Base-by-base conservation (phyloP, 2,329 filamentous ascomycete species). In the Chrysosporium queenslandicum region DNA sequence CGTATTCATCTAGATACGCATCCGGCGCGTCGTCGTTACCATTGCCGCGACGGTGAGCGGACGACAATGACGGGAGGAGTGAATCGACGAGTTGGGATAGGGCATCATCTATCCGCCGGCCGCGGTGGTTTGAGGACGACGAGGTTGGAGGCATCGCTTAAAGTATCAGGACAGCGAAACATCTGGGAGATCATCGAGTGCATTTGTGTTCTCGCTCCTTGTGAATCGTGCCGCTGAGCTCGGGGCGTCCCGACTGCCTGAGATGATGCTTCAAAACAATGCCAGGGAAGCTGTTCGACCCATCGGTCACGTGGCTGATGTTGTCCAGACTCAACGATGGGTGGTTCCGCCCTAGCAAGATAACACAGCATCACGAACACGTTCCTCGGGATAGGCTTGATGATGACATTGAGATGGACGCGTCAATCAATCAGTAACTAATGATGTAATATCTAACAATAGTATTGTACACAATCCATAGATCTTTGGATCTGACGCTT, bases 21-120 rank as follows among this genome's bases (percentile, higher is more conserved):
- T 68, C 64, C 34, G 68, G 65, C 14, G 59, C 58, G 27, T 66
- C 59, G 50, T 63, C 63, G 40, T 64, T 60, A 57, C 62, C 62
- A 27, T 65, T 61, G 52, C 64, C 60, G 41, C 58, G 59, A 16
- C 65, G 53, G 27, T 60, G 60, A 23, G 66, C 62, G 32, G 68
- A 68, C 29, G 68, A 60, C 29, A 71, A 59, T 20, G 67, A 62
- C 23, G 68, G 69, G 39, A 68, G 61, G 37, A 72, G 60, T 43
- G 67, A 69, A 45, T 71, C 69, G 60, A 72, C 63, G 21, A 72
- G 64, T 58, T 71, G 69, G 52, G 66, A 68, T 54, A 72, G 63
- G 34, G 69, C 69, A 55, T 72, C 69, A 48, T 72, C 69, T 55
- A 71, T 65, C 55, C 69, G 69, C 55, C 68, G 68, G 46, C 65